Conservation (phyloP, 2,329 filamentous ascomycete genomes). For the Emericellopsis atlantica region DNA sequence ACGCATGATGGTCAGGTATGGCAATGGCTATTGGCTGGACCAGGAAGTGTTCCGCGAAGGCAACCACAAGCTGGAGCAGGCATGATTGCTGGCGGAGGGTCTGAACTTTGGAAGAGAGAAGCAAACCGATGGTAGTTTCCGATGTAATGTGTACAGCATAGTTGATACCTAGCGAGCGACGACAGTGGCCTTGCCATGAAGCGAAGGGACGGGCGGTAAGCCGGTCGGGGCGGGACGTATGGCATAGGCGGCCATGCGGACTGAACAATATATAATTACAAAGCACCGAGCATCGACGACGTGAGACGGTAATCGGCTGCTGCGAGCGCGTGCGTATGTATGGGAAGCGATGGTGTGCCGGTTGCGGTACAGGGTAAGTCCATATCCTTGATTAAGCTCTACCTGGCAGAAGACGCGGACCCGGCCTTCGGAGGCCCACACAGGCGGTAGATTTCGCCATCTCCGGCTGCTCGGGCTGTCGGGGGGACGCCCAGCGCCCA, state of each 20-base stretch:
- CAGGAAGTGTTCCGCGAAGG: slow-evolving; percentile 34
- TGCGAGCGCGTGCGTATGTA: not conserved
- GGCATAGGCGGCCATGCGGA: no score
- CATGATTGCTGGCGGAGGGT: not conserved
- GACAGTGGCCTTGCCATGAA: no score
- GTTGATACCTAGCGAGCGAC: no score
- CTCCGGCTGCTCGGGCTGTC: slow-evolving; percentile 1
- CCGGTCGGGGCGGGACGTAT: no score
- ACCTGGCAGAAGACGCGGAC: not conserved
- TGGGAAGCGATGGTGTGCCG: not conserved
- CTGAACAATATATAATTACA: no score
- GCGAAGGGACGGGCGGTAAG: no score
- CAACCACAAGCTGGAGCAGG: not conserved
- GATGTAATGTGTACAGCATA: no score
- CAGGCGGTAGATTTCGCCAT: slow-evolving; percentile 2
- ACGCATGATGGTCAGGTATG: slow-evolving; percentile 63
- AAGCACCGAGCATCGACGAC: no score
- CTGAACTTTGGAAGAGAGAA: no score
- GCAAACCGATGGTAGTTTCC: no score
- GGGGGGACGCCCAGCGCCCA: not conserved
- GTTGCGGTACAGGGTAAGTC: not conserved
- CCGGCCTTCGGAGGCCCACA: slow-evolving; percentile 2
- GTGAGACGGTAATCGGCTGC: no score
- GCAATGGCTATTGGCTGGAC: slow-evolving; percentile 71
- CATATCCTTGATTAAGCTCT: not conserved